Conservation (phyloP, 2,329 filamentous ascomycete species). For the Diplodia mutila region DNA sequence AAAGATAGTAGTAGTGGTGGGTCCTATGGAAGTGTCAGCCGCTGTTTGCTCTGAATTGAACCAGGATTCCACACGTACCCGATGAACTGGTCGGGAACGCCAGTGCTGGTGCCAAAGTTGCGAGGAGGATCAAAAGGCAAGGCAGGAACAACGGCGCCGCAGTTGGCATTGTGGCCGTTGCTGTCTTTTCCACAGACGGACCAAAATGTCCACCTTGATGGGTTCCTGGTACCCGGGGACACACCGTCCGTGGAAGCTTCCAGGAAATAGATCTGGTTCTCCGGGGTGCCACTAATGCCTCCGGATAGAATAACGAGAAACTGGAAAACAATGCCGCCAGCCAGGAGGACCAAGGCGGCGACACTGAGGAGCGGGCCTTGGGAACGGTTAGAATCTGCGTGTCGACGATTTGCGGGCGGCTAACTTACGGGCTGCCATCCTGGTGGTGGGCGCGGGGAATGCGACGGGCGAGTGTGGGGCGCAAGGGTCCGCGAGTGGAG, state of each 20-base stretch:
- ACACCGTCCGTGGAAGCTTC: slow-evolving; percentile 76
- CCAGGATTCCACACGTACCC: slow-evolving; percentile 45
- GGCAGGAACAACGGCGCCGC: slow-evolving; percentile 63
- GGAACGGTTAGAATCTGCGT: neutral
- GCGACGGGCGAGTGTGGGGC: slow-evolving; percentile 6
- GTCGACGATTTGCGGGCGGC: slow-evolving; percentile 5
- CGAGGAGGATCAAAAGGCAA: slow-evolving; percentile 67
- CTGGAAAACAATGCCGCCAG: slow-evolving; percentile 64
- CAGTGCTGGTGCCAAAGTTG: slow-evolving; percentile 63
- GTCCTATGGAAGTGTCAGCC: slow-evolving; percentile 32
- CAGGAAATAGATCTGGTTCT: slow-evolving; percentile 84
- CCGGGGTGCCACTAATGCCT: slow-evolving; percentile 56
- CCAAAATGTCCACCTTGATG: slow-evolving; percentile 89
- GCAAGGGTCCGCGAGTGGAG: slow-evolving; percentile 5
- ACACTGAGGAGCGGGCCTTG: slow-evolving; percentile 61
- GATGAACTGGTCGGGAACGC: slow-evolving; percentile 59
- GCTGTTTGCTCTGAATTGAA: neutral
- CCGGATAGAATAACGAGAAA: slow-evolving; percentile 70
- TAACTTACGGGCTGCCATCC: slow-evolving; percentile 33
- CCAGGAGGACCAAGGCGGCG: slow-evolving; percentile 64
- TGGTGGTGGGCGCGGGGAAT: neutral
- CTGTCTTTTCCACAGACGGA: slow-evolving; percentile 69
- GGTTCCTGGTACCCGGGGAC: slow-evolving; percentile 60
- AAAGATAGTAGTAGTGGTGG: slow-evolving; percentile 78
- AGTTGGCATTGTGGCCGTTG: slow-evolving; percentile 61